Conservation (phyloP, 805 yeast genomes). For the Dipodascus geniculatus region DNA sequence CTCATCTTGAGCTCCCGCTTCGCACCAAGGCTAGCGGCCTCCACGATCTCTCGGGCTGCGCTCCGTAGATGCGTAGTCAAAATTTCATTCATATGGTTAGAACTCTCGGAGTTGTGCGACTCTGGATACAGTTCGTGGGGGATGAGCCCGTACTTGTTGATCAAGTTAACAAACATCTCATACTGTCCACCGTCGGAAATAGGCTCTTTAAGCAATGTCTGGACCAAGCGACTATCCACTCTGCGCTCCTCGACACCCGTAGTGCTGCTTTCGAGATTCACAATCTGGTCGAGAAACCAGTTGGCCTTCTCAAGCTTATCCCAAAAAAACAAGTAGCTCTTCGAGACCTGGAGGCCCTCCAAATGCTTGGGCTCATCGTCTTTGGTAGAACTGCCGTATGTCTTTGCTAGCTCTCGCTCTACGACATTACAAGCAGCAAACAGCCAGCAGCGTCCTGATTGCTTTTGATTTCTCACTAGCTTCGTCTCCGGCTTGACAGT, state of each 20-base stretch:
- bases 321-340: slow-evolving; percentile 68
- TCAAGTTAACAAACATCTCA: slow-evolving; percentile 66
- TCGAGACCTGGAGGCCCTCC: slow-evolving; percentile 62
- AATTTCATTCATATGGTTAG: slow-evolving; percentile 43
- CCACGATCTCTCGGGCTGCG: slow-evolving; percentile 58
- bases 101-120: slow-evolving; percentile 41
- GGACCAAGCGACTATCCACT: slow-evolving; percentile 60
- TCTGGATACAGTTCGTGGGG: slow-evolving; percentile 73
- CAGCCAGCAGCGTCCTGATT: slow-evolving; percentile 81
- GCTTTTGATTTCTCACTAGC: slow-evolving; percentile 65
- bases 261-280: slow-evolving; percentile 15
- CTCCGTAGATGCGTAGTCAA: slow-evolving; percentile 64
- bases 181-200: slow-evolving; percentile 81
- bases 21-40: slow-evolving; percentile 25
- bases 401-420: slow-evolving; percentile 48
- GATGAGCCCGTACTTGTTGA: slow-evolving; percentile 70
- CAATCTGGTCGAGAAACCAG: slow-evolving; percentile 63
- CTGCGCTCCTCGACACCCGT: slow-evolving; percentile 50
- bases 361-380: slow-evolving; percentile 29
- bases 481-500: neutral
- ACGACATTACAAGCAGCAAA: slow-evolving; percentile 73
- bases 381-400: slow-evolving; percentile 25
- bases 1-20: slow-evolving; percentile 30
- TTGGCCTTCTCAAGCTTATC: slow-evolving; percentile 81
- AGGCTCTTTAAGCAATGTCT: slow-evolving; percentile 52